Conservation (phyloP, 208 protist species). For the Trypanosoma boissoni region DNA sequence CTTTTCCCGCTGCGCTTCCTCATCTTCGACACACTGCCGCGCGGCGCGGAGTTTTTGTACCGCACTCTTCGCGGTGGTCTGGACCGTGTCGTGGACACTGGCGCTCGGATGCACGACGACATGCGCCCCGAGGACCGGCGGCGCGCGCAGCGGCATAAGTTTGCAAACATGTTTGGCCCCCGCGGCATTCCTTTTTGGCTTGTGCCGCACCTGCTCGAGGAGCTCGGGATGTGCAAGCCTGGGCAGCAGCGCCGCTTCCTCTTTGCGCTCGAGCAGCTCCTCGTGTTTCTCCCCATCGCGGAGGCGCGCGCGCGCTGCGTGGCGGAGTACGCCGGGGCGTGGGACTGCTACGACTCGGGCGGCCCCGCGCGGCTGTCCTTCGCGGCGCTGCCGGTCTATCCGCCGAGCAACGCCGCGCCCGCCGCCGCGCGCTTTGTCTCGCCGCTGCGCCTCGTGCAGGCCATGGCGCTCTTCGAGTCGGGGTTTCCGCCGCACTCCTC, state of each 20-base stretch:
- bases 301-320: constrained; percentile 47
- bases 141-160: constrained; percentile 54
- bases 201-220: constrained; percentile 75
- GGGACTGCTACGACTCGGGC: constrained; percentile 54
- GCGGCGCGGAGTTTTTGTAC: constrained; percentile 51
- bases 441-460: constrained; percentile 67
- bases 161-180: constrained; percentile 46
- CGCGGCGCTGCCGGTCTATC: constrained; percentile 49
- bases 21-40: constrained; percentile 41
- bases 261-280: constrained; percentile 58
- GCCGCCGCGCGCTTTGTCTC: constrained; percentile 31
- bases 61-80: constrained; percentile 52
- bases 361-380: constrained; percentile 55
- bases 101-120: constrained; percentile 55
- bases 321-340: constrained; percentile 61
- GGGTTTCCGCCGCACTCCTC: constrained; percentile 72
- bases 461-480: constrained; percentile 63
- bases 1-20: constrained; percentile 53
- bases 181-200: constrained; percentile 68
- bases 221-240: constrained; percentile 64
- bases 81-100: constrained; percentile 38
- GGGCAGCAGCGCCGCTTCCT: constrained; percentile 64
- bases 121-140: constrained; percentile 65
- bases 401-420: constrained; percentile 7
- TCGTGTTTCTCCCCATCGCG: constrained; percentile 61